These are phyloP conservation scores for Colletotrichum sp. DNA, from an alignment of 2,329 filamentous ascomycete species.

Conservation along the genomic window DNA sequence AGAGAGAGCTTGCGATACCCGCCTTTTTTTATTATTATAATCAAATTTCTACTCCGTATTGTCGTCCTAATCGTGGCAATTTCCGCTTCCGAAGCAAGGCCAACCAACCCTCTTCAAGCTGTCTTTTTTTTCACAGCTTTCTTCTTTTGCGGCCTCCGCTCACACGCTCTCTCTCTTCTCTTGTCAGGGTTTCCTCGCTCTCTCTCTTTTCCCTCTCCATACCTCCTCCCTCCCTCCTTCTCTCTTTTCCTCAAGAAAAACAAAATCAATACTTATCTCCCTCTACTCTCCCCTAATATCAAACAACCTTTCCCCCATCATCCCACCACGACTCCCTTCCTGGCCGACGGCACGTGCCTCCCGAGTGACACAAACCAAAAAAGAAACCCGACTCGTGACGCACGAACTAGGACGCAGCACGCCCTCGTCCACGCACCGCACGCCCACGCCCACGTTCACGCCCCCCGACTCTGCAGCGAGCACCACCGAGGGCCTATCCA, in stretches of 20 bases:
- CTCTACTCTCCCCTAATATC: not conserved
- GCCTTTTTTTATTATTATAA: constrained; percentile 15
- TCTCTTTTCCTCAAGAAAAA: not conserved
- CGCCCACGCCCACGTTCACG: not conserved
- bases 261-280: not conserved
- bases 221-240: not conserved
- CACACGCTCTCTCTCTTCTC: not conserved
- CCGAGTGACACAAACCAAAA: constrained; percentile 9
- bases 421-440: not conserved
- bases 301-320: not conserved
- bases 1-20: constrained; percentile 2
- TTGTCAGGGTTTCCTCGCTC: not conserved
- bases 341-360: constrained; percentile 5
- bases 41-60: constrained; percentile 6
- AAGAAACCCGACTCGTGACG: constrained; percentile 12
- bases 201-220: not conserved
- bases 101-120: not conserved
- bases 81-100: not conserved
- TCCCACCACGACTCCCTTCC: not conserved
- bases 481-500: not conserved
- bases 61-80: constrained; percentile 9
- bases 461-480: not conserved
- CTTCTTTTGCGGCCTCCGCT: not conserved
- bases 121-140: not conserved
- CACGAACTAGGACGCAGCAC: not conserved